These are phyloP conservation scores for Hemerocallis citrina DNA, from an alignment of 106 monocot genomes.

Conservation along the genomic window DNA sequence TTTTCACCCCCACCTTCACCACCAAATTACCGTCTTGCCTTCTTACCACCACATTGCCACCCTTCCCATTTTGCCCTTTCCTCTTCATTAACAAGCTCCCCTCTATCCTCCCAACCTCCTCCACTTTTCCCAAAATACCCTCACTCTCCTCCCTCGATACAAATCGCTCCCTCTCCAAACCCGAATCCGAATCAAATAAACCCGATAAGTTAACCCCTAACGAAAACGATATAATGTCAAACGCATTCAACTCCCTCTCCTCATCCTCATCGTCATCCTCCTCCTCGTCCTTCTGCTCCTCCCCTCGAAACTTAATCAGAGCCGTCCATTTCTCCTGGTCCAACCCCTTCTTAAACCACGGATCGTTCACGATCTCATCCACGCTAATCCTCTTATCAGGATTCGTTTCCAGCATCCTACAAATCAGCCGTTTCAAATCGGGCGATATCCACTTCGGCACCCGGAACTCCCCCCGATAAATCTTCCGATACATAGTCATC, in stretches of 20 bases:
- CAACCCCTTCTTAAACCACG: slow-evolving; percentile 22
- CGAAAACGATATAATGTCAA: slow-evolving; percentile 42
- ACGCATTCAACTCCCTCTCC: slow-evolving; percentile 34
- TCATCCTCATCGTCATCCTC: neutral
- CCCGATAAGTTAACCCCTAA: slow-evolving; percentile 30
- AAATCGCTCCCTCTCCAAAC: slow-evolving; percentile 12
- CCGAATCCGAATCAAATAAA: slow-evolving; percentile 6
- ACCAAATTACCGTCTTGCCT: slow-evolving; percentile 25
- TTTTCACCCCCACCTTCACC: slow-evolving; percentile 16
- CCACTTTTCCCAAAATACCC: slow-evolving; percentile 21
- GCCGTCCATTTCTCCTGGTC: slow-evolving; percentile 5
- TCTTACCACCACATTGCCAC: slow-evolving; percentile 17
- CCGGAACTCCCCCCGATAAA: slow-evolving; percentile 23
- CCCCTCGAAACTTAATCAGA: slow-evolving; percentile 10
- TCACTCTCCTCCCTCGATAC: slow-evolving; percentile 9
- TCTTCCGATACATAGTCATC: slow-evolving; percentile 25
- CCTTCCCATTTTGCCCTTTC: neutral
- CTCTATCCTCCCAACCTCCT: slow-evolving; percentile 26
- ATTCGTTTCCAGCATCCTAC: slow-evolving; percentile 22
- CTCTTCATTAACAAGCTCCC: slow-evolving; percentile 11
- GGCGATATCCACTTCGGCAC: slow-evolving; percentile 30
- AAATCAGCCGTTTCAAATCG: slow-evolving; percentile 15
- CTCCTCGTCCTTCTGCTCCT: slow-evolving; percentile 10
- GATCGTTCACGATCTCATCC: slow-evolving; percentile 19
- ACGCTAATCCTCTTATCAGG: slow-evolving; percentile 25